A percentile compares a stretch with the other conserved stretches of the same genome.
These are phyloP conservation scores for Heterobasidion occidentale DNA, from an alignment of 1,284 basidiomycete species.

Conservation along the genomic window DNA sequence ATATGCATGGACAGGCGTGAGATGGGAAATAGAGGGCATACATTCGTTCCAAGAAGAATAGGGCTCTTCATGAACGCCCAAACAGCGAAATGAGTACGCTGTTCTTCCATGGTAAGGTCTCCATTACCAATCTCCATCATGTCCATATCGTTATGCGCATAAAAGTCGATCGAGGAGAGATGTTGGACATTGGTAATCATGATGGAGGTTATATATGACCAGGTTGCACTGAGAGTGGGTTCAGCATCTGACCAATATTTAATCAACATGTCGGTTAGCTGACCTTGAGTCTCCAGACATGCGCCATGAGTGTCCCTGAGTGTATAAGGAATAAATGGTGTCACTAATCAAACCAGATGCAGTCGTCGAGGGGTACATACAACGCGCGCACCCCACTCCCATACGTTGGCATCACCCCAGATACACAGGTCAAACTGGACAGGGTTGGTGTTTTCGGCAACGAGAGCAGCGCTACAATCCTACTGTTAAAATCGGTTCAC, in stretches of 20 bases:
- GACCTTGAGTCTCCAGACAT: conserved; percentile 38
- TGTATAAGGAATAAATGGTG: not conserved
- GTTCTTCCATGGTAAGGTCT: conserved; percentile 37
- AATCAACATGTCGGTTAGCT: not conserved
- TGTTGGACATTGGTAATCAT: conserved; percentile 35
- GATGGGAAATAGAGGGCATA: conserved; percentile 16
- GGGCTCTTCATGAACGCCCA: conserved; percentile 52
- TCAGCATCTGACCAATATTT: not conserved
- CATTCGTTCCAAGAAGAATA: conserved; percentile 47
- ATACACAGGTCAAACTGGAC: conserved; percentile 43
- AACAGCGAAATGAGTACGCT: conserved; percentile 48
- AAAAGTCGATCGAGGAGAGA: conserved; percentile 36
- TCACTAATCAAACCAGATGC: not conserved
- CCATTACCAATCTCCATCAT: conserved; percentile 59
- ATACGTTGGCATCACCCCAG: conserved; percentile 44
- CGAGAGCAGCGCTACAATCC: conserved; percentile 31
- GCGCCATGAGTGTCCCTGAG: conserved; percentile 48
- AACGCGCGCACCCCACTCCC: conserved; percentile 46
- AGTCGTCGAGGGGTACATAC: conserved; percentile 20
- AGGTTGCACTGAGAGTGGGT: conserved; percentile 27
- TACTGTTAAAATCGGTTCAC: not conserved
- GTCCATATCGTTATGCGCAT: conserved; percentile 51
- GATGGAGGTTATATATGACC: conserved; percentile 39
- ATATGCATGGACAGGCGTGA: not conserved
- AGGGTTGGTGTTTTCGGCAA: conserved; percentile 25